phyloP scores from a whole-genome alignment of 345 rosid species.

The Eucalyptus curtisii region DNA sequence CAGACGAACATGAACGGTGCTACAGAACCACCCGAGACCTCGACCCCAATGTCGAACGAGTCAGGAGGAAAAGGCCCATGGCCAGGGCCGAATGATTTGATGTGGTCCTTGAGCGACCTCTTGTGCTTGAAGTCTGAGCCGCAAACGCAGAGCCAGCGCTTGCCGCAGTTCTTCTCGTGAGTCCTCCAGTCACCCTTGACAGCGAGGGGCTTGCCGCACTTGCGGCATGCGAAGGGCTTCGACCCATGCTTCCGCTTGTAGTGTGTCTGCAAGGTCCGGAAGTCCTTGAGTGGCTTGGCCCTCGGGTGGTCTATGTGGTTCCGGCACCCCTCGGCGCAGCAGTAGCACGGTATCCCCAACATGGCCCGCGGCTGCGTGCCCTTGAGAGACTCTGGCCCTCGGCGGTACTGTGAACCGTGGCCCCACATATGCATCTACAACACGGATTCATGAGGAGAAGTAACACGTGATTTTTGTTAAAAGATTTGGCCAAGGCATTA shows the following conservation, averaged over 20 bases:
- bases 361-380: slow-evolving; percentile 66
- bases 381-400: slow-evolving; percentile 64
- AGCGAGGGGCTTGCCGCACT: slow-evolving; percentile 70
- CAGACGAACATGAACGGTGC: not conserved
- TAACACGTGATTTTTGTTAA: not conserved
- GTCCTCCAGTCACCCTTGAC: slow-evolving; percentile 93
- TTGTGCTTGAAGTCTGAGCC: slow-evolving; percentile 92
- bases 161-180: slow-evolving; percentile 87
- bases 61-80: slow-evolving; percentile 51
- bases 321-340: slow-evolving; percentile 75
- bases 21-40: slow-evolving; percentile 3
- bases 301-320: slow-evolving; percentile 73
- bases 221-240: slow-evolving; percentile 58
- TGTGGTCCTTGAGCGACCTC: slow-evolving; percentile 82
- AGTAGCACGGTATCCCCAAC: slow-evolving; percentile 56
- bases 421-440: slow-evolving; percentile 95
- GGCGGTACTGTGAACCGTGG: slow-evolving; percentile 76
- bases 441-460: not conserved
- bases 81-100: slow-evolving; percentile 60
- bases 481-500: not conserved
- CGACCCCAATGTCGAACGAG: slow-evolving; percentile 12
- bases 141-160: slow-evolving; percentile 84
- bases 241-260: slow-evolving; percentile 80
- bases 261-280: slow-evolving; percentile 76
- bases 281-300: slow-evolving; percentile 74